Evolutionary conservation across 768 basidiomycete species (phyloP), one percentile per base, ranked within the genome.

Genomic region (Rhizopogon vulgaris): DNA sequence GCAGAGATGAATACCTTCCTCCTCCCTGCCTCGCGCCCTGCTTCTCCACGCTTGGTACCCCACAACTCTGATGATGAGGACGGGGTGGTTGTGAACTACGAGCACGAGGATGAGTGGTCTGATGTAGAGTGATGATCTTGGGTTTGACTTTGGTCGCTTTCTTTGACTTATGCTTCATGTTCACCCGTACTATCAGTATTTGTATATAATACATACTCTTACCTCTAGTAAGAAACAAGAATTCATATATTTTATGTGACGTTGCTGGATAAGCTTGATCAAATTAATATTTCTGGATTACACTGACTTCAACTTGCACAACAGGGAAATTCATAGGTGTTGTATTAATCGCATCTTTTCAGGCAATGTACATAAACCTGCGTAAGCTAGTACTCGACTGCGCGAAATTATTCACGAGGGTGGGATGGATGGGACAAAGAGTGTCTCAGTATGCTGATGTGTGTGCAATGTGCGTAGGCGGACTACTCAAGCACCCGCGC

Each of bases 41-140:
- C 15, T 17, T 38, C 37, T 8, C 37, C 37, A n/a, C 58, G 14
- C 32, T 50, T 22, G 22, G 45, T 49, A 25, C 53, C 39, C 8
- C 49, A 32, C 15, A 41, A 51, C 41, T 51, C 41, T 15, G 27
- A 32, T 25, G 41, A 34, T 4, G 46, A 42, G 3, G 56, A 58
- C 14, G 62, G 59, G 14, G 56, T 60, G 38, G 66, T 66, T 24
- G 51, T 38, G n/a, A 53, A 54, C 25, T 27, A 9, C 37, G 54
- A 52, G 43, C 42, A 46, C 27, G 54, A n/a, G 6, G 55, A 52
- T 41, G 28, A 32, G 14, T 76, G 75, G 74, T 71, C 69, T 3
- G 73, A 75, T 43, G 62, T 76, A 32, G 73, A 74, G 15, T 73
- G 46, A 43, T 52, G 48, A 52, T 18, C 28, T 30, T 30, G 28